Evolutionary conservation across 139 green algal species (phyloP), one percentile per base, ranked within the genome.

Genomic region (Picochlorum sp.): DNA sequence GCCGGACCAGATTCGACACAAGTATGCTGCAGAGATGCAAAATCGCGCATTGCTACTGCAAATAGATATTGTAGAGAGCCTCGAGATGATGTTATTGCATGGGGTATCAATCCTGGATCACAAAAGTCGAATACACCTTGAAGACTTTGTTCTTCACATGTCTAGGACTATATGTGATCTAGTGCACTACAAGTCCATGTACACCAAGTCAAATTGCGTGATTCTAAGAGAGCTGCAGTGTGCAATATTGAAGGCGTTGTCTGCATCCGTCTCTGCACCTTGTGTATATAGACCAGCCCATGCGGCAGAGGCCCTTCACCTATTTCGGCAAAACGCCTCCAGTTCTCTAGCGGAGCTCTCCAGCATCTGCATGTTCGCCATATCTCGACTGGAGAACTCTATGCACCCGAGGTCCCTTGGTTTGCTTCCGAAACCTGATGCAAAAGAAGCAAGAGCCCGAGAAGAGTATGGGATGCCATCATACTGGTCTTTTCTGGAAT

Each of bases 401-500:
- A 54, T 54, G 47, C 47, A 54, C 4, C 47, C 47, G 0, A 54
- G 47, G n/a, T 54, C 47, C 16, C 34, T 41, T 1, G 8, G 34
- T 41, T 41, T 41, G 34, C 34, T 41, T 26, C 47, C n/a, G 11
- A 54, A 9, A 20, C n/a, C 47, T 54, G 18, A 54, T 54, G 16
- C 47, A 54, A 54, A 54, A 54, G n/a, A 26, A 54, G 6, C 11
- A 54, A 3, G 2, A 20, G 47, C 47, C 0, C 6, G 47, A 54
- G 47, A 54, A 54, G 18, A 54, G 47, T 54, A 23, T 21, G 15
- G 13, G 18, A 54, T 54, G 47, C 47, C 47, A 54, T 20, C n/a
- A 20, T 54, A 54, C 24, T 54, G 47, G 47, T 54, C 13, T 10
- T 54, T 54, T 54, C 11, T 54, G 7, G 47, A 54, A 54, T 54